Evolutionary conservation across 345 rosid species (phyloP), one percentile per base, ranked within the genome.

Genomic region (Pistacia integerrima): DNA sequence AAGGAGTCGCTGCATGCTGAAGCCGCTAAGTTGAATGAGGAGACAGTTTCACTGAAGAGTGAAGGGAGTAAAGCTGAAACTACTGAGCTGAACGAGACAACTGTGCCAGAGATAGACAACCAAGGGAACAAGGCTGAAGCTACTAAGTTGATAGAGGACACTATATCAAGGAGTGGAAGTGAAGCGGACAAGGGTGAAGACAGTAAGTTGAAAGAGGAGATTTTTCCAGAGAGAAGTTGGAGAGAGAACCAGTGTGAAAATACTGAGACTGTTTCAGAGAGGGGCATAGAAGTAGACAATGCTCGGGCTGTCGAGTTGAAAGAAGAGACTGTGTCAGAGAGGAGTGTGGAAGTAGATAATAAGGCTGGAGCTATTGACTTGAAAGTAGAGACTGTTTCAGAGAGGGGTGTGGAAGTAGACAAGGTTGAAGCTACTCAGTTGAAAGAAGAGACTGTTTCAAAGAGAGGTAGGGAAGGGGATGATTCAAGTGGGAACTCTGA

Each of bases 21-120:
- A 62, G 67, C 70, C 38, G 11, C 72, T 60, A 75, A 74, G 51
- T 66, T 76, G 30, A 69, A 83, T 16, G 81, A 80, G 18, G 67
- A 73, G 28, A 38, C 75, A 56, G 77, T 78, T 55, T 77, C 83
- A 6, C 85, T 70, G 60, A 89, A 83, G 55, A 30, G 78, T 74
- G 66, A 78, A 76, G 74, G 69, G 85, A 49, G 74, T 69, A 66
- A 67, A 76, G 73, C 72, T 62, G 85, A 66, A 73, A 84, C 76
- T 57, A n/a, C 25, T 11, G 80, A 79, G 28, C 76, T 64, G 44
- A 72, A 66, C 77, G 72, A 68, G 41, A 68, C 63, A 66, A 69
- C 68, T 74, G 74, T 28, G 77, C 73, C 85, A 35, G 79, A 75
- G 41, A 73, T 41, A 75, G 80, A 75, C 74, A 74, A 64, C 8